Evolutionary conservation across 495 filamentous ascomycete genomes (phyloP).

Genomic region (Platismatia glauca): DNA sequence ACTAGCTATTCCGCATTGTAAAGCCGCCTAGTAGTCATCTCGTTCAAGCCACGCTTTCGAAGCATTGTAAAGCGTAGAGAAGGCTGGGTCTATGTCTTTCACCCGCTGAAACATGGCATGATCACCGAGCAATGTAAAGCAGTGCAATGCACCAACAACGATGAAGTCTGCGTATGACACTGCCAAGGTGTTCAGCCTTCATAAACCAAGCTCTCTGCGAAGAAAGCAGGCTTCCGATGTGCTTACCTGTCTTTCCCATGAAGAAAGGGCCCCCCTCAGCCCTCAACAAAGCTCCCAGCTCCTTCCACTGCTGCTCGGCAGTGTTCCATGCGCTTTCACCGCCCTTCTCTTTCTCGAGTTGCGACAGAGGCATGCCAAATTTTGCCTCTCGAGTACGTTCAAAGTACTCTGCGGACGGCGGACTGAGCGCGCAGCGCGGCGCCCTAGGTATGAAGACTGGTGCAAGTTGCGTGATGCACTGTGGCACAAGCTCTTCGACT

Average conservation of each 20-base stretch:
- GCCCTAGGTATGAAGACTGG: constrained; percentile 32
- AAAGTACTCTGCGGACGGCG: constrained; percentile 38
- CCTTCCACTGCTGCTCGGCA: constrained; percentile 29
- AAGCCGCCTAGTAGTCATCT: constrained; percentile 4
- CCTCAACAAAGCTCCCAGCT: constrained; percentile 40
- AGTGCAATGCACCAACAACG: constrained; percentile 30
- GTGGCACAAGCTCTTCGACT: constrained; percentile 26
- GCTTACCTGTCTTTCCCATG: constrained; percentile 27
- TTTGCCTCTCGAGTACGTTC: constrained; percentile 29
- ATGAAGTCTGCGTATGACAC: constrained; percentile 34
- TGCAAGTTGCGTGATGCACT: neutral
- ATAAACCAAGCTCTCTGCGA: neutral
- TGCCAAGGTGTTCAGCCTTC: neutral
- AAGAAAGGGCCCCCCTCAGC: constrained; percentile 45
- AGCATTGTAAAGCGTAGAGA: constrained; percentile 14
- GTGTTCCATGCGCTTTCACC: constrained; percentile 34
- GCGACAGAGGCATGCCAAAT: constrained; percentile 38
- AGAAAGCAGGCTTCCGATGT: neutral
- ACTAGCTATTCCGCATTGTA: neutral
- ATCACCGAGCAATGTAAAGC: constrained; percentile 29
- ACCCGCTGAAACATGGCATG: constrained; percentile 26
- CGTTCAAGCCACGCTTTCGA: constrained; percentile 11
- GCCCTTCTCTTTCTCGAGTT: constrained; percentile 33
- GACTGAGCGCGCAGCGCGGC: constrained; percentile 32
- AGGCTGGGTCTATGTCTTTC: constrained; percentile 23